Evolutionary conservation across 495 filamentous ascomycete species (phyloP).

Genomic region (Neurospora sp.): DNA sequence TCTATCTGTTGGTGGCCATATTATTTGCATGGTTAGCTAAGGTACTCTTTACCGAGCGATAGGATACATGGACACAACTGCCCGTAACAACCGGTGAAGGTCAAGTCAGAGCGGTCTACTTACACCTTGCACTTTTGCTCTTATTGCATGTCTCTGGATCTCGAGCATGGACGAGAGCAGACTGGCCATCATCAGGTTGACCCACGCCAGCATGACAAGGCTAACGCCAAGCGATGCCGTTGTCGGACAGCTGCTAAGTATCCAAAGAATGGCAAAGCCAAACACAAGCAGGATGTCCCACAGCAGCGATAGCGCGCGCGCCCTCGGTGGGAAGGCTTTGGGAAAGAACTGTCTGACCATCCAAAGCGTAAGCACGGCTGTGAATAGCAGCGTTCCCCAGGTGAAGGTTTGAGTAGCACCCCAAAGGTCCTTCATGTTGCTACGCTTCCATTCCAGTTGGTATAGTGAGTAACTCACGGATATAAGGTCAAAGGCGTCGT

Average conservation of each 20-base stretch:
- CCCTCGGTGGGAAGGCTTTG: not conserved
- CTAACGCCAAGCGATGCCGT: not conserved
- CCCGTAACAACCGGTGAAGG: not conserved
- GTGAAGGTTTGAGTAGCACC: not conserved
- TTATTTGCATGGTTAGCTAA: not conserved
- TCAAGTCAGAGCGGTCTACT: not conserved
- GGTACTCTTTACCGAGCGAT: not conserved
- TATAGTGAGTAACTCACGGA: too few relatives aligned
- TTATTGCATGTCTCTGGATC: not conserved
- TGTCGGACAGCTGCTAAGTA: not conserved
- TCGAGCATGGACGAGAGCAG: not conserved
- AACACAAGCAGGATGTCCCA: not conserved
- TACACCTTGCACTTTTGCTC: not conserved
- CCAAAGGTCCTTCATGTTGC: accelerated
- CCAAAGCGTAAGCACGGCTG: not conserved
- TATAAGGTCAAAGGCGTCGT: too few relatives aligned
- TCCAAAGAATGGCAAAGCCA: not conserved
- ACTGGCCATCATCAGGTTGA: not conserved
- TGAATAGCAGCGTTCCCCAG: not conserved
- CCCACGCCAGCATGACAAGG: not conserved
- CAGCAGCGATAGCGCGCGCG: not conserved
- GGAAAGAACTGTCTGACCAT: not conserved
- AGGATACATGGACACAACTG: too few relatives aligned
- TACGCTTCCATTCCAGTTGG: too few relatives aligned
- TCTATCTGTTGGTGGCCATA: not conserved